These are phyloP conservation scores for Helichrysum umbraculigerum DNA, from an alignment of 129 eudicot genomes.

Conservation along the genomic window DNA sequence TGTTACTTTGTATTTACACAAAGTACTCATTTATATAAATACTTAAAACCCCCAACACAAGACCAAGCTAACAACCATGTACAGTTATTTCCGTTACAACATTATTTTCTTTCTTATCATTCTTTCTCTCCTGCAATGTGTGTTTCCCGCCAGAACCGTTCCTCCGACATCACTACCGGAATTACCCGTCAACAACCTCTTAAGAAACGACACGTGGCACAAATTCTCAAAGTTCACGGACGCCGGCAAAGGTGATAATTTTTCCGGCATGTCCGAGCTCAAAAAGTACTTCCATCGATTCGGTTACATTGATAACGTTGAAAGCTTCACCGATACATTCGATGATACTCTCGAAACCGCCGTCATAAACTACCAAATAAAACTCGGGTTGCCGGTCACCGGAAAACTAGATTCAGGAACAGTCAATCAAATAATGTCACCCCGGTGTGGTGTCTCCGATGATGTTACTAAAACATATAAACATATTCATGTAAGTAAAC, in stretches of 20 bases:
- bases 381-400: slow-evolving; percentile 56
- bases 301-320: slow-evolving; percentile 58
- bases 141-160: slow-evolving; percentile 58
- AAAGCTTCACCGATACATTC: slow-evolving; percentile 50
- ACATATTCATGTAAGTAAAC: slow-evolving; percentile 40
- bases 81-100: slow-evolving; percentile 41
- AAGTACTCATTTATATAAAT: slow-evolving; percentile 3
- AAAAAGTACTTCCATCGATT: slow-evolving; percentile 73
- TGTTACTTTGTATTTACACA: slow-evolving; percentile 12
- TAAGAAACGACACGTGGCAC: slow-evolving; percentile 56
- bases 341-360: slow-evolving; percentile 65
- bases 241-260: slow-evolving; percentile 59
- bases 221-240: slow-evolving; percentile 49
- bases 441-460: slow-evolving; percentile 77
- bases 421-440: slow-evolving; percentile 58
- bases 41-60: slow-evolving; percentile 7
- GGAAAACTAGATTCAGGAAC: slow-evolving; percentile 68
- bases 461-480: not conserved
- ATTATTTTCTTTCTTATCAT: not conserved
- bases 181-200: slow-evolving; percentile 30
- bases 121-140: slow-evolving; percentile 24
- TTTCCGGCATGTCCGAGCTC: slow-evolving; percentile 67
- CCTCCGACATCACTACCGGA: slow-evolving; percentile 40
- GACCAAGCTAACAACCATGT: slow-evolving; percentile 44
- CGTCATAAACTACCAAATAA: slow-evolving; percentile 53